Conservation (phyloP, 73 alveolate species). For the Symbiodinium natans region DNA sequence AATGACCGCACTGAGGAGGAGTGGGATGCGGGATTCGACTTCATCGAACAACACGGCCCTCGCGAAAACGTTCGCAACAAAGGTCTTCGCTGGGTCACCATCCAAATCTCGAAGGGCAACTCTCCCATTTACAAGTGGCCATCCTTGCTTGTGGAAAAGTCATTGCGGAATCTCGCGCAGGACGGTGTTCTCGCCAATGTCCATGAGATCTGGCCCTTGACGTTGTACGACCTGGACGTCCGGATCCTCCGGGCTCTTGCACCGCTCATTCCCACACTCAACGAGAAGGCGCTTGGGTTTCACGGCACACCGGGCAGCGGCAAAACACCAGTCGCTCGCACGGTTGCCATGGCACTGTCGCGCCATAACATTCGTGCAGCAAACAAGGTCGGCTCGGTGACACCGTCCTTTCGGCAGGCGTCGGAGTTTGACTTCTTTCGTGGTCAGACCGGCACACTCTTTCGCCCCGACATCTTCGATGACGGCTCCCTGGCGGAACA, state of each 20-base stretch:
- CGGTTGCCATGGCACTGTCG: constrained; percentile 37
- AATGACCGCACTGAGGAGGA: neutral
- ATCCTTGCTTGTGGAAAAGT: constrained; percentile 9
- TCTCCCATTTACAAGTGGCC: constrained; percentile 56
- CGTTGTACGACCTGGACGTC: neutral
- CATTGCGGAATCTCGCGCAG: constrained; percentile 4
- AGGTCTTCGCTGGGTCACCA: constrained; percentile 3
- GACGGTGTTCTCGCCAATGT: constrained; percentile 32
- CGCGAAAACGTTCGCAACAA: neutral
- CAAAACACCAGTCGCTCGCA: constrained; percentile 10
- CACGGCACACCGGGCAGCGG: constrained; percentile 53
- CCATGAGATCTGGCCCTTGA: constrained; percentile 27
- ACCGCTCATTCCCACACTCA: neutral
- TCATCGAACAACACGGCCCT: constrained; percentile 10
- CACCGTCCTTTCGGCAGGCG: constrained; percentile 1
- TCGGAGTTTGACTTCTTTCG: neutral
- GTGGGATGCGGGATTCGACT: constrained; percentile 37
- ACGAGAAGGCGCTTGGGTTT: constrained; percentile 12
- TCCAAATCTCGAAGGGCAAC: neutral
- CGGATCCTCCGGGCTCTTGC: constrained; percentile 33
- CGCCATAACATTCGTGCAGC: neutral
- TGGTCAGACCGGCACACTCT: constrained; percentile 12
- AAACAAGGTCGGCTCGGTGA: neutral
- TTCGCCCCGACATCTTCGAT: neutral
- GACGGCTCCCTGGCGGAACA: neutral